Evolutionary conservation across 2,329 filamentous ascomycete genomes (phyloP), one percentile per base, ranked within the genome.

Genomic region (Calonectria honghensis): DNA sequence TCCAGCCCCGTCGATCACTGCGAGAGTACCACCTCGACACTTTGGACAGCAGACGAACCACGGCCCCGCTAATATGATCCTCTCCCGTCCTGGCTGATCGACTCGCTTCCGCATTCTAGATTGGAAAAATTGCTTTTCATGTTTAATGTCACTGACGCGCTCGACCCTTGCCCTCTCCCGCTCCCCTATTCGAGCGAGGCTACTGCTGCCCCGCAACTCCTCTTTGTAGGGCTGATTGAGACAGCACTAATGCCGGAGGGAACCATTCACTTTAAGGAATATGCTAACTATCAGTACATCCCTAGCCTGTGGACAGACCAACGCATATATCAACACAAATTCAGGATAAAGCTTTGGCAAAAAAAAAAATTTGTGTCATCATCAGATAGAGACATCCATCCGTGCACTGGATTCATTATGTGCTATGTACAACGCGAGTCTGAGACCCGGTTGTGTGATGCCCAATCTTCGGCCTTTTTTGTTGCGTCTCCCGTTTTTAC

Each of bases 341-440:
- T 31, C 39, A 16, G 20, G 27, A 20, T n/a, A 59, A 27, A 41
- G 32, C 24, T 24, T 61, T 27, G 35, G 57, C 57, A 37, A 41
- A 39, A 59, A 27, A 61, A 61, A 39, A 37, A 24, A 27, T 24
- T 39, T 18, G n/a, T 39, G n/a, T 61, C 57, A 59, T 59, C 54
- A 61, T 61, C 35, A 35, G 27, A 71, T 29, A 35, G 35, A 61
- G 16, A 59, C 32, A 27, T 51, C 35, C 20, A 59, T 75, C 31
- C 68, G 61, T 76, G 72, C 77, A 66, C 74, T 29, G 50, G 51
- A 68, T 78, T 77, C 76, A 75, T 78, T 77, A 72, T 73, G 76
- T 75, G 76, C 74, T 78, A 75, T 77, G 68, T 72, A 77, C 69
- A 74, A 70, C 70, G 67, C 66, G 61, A 61, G 51, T 59, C 61